Evolutionary conservation across 768 basidiomycete genomes (phyloP), one percentile per base, ranked within the genome.

Genomic region (Kwoniella pini): DNA sequence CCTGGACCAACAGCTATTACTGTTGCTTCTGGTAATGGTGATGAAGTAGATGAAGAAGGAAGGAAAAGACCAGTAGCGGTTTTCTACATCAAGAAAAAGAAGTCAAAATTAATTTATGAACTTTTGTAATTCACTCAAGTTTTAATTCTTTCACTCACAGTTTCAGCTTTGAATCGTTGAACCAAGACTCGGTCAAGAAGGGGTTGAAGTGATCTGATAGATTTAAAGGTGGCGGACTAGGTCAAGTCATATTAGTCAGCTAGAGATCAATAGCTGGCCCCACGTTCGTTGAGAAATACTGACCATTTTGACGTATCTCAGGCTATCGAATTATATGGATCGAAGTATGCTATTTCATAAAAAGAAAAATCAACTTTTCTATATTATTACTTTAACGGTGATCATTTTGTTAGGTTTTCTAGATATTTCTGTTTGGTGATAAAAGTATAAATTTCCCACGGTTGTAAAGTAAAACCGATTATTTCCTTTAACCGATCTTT

Each of bases 1-100:
- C 96, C 96, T 31, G 95, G 95, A 57, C 95, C 95, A 48, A 90
- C 88, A 26, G 96, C 90, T 77, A 97, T 88, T 74, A 96, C 95
- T 28, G 91, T 95, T 4, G 92, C 95, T 81, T 98, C 95, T 1
- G 95, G 93, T n/a, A 97, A 84, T 22, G 93, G 93, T 69, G 79
- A 86, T 67, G 79, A 84, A 26, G 90, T 92, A 4, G 89, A 86
- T 1, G 92, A 91, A 0, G 89, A 85, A n/a, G 96, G 96, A 45
- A 99, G 84, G 85, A 93, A 93, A 77, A 99, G 87, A 33, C 96
- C 96, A 22, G 88, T 81, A 2, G 96, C 89, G n/a, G 95, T 99
- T 94, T 98, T 96, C 94, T 97, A 54, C 21, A 40, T 54, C 21
- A 31, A 44, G 21, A 30, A 13, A 2, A 39, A 65, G 6, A 64